Percentiles rank a stretch among this genome's conserved stretches.
These are phyloP conservation scores for Cercis canadensis DNA, from an alignment of 306 rosid species.

Conservation along the genomic window DNA sequence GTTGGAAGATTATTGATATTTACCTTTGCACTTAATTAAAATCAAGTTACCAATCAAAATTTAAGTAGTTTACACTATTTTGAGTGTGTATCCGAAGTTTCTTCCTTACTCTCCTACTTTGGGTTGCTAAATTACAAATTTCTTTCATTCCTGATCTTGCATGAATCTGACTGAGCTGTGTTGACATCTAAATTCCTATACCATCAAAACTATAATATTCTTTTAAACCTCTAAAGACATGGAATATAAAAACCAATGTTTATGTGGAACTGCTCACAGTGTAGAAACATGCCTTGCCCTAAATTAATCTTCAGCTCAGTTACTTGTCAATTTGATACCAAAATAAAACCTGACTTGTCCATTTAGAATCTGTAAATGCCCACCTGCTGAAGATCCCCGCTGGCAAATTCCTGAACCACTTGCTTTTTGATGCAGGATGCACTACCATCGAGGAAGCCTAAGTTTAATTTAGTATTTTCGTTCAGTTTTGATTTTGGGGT, in stretches of 20 bases:
- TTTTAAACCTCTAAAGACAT: neutral
- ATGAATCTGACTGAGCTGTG: slow-evolving; percentile 3
- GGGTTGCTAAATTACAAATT: neutral
- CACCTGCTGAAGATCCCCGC: neutral
- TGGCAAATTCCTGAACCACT: slow-evolving; percentile 6
- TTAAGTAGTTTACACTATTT: neutral
- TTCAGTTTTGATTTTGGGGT: too few relatives aligned
- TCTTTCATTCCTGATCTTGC: neutral
- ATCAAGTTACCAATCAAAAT: too few relatives aligned
- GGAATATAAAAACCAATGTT: slow-evolving; percentile 5
- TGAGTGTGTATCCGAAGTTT: neutral
- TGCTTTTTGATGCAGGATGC: too few relatives aligned
- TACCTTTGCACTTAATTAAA: neutral
- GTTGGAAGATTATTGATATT: neutral
- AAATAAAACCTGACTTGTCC: slow-evolving; percentile 11
- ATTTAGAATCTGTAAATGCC: slow-evolving; percentile 19
- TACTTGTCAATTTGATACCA: slow-evolving; percentile 3
- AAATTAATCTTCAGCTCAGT: neutral
- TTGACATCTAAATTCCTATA: slow-evolving; percentile 14
- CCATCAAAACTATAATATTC: neutral
- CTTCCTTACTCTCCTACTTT: neutral
- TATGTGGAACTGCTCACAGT: neutral
- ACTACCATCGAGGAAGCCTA: too few relatives aligned
- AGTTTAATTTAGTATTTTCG: too few relatives aligned
- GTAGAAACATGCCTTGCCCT: too few relatives aligned